A percentile compares a stretch with the other conserved stretches of the same genome.
Conservation (phyloP, 139 green algal genomes). For the Tetraselmis striata region DNA sequence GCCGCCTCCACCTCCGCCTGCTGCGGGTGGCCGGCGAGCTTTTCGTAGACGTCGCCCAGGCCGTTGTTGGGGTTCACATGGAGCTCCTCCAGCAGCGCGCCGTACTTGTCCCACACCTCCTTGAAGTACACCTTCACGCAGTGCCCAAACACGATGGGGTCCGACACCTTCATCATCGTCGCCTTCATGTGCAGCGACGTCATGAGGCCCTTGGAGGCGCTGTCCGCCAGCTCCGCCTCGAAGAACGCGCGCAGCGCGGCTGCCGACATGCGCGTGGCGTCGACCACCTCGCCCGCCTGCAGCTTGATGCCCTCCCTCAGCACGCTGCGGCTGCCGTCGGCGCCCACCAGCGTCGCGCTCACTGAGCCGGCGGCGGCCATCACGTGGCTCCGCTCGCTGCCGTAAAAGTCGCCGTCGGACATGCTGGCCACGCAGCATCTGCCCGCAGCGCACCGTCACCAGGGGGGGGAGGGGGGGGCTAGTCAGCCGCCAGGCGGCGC, state of each 20-base stretch:
- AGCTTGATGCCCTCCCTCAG: constrained; percentile 10
- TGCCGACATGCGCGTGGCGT: constrained; percentile 8
- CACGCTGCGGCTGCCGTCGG: background rate
- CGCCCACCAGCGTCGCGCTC: background rate
- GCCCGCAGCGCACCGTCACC: too few species aligned
- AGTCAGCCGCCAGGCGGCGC: too few species aligned
- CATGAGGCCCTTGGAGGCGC: background rate
- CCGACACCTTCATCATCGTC: constrained; percentile 29
- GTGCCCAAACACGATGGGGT: constrained; percentile 21
- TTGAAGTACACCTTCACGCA: constrained; percentile 13
- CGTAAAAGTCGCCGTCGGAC: constrained; percentile 17
- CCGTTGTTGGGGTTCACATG: constrained; percentile 20
- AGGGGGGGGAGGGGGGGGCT: background rate
- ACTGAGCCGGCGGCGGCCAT: background rate
- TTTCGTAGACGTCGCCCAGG: background rate
- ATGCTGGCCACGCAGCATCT: background rate
- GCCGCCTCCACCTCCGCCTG: constrained; percentile 5
- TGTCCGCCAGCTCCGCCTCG: constrained; percentile 6
- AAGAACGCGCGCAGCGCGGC: constrained; percentile 5
- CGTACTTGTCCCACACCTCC: constrained; percentile 16
- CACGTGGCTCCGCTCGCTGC: constrained; percentile 11
- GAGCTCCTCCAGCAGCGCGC: background rate
- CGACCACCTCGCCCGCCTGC: constrained; percentile 13
- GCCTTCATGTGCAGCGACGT: constrained; percentile 26
- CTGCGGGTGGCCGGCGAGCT: background rate